These are phyloP conservation scores for Oryza nivara DNA, from an alignment of 176 grass and related monocot genomes.

Conservation along the genomic window DNA sequence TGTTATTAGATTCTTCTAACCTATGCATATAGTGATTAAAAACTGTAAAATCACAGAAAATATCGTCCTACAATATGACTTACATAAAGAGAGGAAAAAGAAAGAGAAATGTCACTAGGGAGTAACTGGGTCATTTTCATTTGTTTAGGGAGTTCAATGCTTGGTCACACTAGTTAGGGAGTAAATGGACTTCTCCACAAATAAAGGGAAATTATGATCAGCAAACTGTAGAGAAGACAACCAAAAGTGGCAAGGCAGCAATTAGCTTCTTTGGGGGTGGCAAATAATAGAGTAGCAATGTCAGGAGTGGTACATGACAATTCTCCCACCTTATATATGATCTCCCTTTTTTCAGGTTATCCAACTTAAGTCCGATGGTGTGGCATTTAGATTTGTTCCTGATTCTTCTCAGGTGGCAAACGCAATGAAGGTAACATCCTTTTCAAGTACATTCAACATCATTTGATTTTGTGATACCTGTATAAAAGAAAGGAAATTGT, in stretches of 20 bases:
- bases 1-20: too few species aligned
- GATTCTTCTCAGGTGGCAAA: slow-evolving; percentile 89
- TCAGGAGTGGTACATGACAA: background rate
- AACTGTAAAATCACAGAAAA: background rate
- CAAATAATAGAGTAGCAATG: background rate
- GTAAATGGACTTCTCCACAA: background rate
- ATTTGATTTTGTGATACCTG: slow-evolving; percentile 18
- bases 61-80: background rate
- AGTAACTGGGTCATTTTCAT: background rate
- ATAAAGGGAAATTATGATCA: background rate
- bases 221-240: background rate
- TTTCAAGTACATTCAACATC: background rate
- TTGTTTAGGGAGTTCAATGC: background rate
- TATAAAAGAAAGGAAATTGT: background rate
- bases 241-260: background rate
- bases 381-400: slow-evolving; percentile 86
- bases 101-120: background rate
- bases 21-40: too few species aligned
- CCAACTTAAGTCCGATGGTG: slow-evolving; percentile 79
- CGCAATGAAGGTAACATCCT: slow-evolving; percentile 69
- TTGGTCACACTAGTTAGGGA: background rate
- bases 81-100: too few species aligned
- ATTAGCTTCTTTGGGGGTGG: background rate
- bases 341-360: slow-evolving; percentile 62
- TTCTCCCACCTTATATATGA: background rate